A percentile compares a stretch with the other conserved stretches of the same genome.
phyloP scores from a whole-genome alignment of 768 basidiomycete species.

The Cyclocybe cylindracea region DNA sequence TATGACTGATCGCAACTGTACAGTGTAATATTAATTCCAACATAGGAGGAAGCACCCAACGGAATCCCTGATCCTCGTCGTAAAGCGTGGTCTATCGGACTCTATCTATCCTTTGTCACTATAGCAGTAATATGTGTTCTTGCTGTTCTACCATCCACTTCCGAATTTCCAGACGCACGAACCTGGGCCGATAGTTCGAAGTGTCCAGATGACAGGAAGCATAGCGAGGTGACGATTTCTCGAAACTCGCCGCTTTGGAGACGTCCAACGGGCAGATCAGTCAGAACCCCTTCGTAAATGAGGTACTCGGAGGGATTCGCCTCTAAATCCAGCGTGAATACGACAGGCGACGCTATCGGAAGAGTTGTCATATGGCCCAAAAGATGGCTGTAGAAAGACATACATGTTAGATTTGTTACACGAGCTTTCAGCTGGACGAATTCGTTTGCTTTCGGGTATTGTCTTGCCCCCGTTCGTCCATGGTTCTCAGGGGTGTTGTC shows the following conservation, averaged over 20 bases:
- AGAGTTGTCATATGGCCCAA: not conserved
- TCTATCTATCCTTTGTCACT: slow-evolving; percentile 10
- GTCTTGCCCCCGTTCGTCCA: slow-evolving; percentile 39
- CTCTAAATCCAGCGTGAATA: slow-evolving; percentile 54
- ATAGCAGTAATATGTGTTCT: slow-evolving; percentile 40
- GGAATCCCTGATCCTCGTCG: not conserved
- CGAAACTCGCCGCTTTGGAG: slow-evolving; percentile 55
- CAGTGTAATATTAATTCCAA: slow-evolving; percentile 1
- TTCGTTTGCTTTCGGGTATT: slow-evolving; percentile 54
- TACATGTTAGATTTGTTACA: slow-evolving; percentile 70
- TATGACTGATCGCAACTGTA: slow-evolving; percentile 52
- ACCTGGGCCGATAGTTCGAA: slow-evolving; percentile 57
- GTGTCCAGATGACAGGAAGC: slow-evolving; percentile 71
- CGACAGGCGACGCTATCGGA: slow-evolving; percentile 47
- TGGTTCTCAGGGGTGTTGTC: slow-evolving; percentile 23
- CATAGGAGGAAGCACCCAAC: not conserved
- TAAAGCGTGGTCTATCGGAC: not conserved
- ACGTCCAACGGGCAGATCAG: slow-evolving; percentile 64
- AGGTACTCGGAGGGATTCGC: slow-evolving; percentile 64
- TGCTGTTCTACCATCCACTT: slow-evolving; percentile 35
- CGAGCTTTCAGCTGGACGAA: slow-evolving; percentile 60
- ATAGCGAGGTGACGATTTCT: slow-evolving; percentile 57
- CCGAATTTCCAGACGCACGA: slow-evolving; percentile 29
- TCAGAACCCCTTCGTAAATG: slow-evolving; percentile 66
- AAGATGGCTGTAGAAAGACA: slow-evolving; percentile 26